Conservation (phyloP, 1,284 basidiomycete genomes). For the Cryptococcus deneoformans region DNA sequence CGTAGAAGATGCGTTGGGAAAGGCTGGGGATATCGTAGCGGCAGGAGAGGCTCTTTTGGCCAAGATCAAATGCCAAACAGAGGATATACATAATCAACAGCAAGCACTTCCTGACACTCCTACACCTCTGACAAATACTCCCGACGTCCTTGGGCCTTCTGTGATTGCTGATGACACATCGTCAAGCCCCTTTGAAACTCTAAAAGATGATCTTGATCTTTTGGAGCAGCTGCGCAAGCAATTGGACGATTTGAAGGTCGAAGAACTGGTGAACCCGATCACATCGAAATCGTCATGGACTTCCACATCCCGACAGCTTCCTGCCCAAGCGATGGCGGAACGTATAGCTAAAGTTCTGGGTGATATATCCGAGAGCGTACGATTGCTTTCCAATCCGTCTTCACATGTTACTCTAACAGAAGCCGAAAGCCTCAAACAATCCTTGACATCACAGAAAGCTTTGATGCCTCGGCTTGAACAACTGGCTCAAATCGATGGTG, state of each 20-base stretch:
- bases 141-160: neutral
- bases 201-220: neutral
- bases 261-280: neutral
- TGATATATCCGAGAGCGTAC: neutral
- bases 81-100: no score
- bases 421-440: neutral
- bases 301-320: neutral
- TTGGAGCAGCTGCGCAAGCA: neutral
- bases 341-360: neutral
- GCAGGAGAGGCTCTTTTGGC: no score
- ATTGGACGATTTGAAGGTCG: neutral
- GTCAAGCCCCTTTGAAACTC: neutral
- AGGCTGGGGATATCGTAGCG: no score
- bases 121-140: neutral
- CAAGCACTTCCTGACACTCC: no score
- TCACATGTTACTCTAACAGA: neutral
- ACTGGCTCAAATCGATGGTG: slow-evolving; percentile 16
- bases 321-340: neutral
- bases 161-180: neutral
- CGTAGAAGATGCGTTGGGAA: no score
- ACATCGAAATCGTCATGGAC: neutral
- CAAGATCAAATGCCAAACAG: no score
- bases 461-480: slow-evolving; percentile 11
- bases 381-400: neutral
- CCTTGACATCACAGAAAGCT: neutral